phyloP scores from a whole-genome alignment of 2,329 filamentous ascomycete species.

The Pseudocercospora eumusae region DNA sequence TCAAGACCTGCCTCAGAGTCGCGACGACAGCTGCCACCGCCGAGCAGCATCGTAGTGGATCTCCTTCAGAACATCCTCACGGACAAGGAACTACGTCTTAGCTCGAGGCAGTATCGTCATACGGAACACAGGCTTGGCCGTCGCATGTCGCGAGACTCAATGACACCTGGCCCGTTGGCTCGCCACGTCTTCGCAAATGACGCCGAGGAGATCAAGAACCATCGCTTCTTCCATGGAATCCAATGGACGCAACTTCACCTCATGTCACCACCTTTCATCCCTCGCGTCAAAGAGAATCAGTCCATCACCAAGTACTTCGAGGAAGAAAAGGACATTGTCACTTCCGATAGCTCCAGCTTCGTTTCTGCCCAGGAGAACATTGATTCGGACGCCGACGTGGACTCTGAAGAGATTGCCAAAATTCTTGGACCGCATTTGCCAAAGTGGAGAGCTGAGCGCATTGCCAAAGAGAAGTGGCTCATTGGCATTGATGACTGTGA shows the following conservation, averaged over 20 bases:
- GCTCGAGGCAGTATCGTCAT: constrained; percentile 66
- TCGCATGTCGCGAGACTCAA: constrained; percentile 52
- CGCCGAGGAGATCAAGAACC: constrained; percentile 83
- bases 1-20: constrained; percentile 54
- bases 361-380: constrained; percentile 29
- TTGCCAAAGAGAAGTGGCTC: constrained; percentile 34
- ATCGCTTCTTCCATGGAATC: constrained; percentile 80
- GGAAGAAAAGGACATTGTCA: constrained; percentile 68
- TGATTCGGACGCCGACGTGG: constrained; percentile 20
- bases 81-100: constrained; percentile 73
- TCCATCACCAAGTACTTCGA: constrained; percentile 82
- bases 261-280: constrained; percentile 75
- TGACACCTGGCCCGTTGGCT: constrained; percentile 20
- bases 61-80: constrained; percentile 72
- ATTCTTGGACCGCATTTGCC: constrained; percentile 21
- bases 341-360: constrained; percentile 37
- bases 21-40: constrained; percentile 45
- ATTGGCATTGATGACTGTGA: constrained; percentile 37
- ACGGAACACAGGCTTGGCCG: constrained; percentile 55
- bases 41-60: constrained; percentile 73
- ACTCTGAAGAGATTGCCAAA: constrained; percentile 19
- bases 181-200: constrained; percentile 75
- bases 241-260: constrained; percentile 75
- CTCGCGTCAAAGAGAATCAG: constrained; percentile 60
- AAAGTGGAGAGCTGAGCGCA: constrained; percentile 31